Base-by-base conservation (phyloP, 352 stramenopile species). In the Stramenopiles sp. region DNA sequence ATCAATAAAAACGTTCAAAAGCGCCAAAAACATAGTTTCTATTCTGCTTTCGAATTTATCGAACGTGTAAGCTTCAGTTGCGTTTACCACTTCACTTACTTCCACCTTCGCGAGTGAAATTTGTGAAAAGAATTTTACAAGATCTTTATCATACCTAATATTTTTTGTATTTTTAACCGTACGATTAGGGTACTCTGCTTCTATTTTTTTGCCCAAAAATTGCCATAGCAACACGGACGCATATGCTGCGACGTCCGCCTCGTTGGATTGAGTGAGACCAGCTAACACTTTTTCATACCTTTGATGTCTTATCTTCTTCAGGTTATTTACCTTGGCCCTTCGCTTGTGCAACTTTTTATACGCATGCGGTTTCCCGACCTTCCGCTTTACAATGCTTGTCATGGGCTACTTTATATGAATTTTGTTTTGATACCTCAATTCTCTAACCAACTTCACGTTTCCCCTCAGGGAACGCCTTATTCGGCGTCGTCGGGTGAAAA, bases 41-140 rank as follows among this genome's bases (percentile, higher is more conserved):
- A 33, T 33, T 33, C 71, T 4, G 22, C 4, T 33, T 33, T 78
- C 71, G 14, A 78, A 78, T 33, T 78, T 78, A 78, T 78, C 71
- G 14, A 78, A 78, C 4, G 14, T 33, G 22, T 78, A 78, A 14
- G 71, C 71, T 14, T 78, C 71, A 14, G 71, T 33, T 78, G 71
- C 71, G 1, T 33, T 78, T 33, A 14, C 8, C 4, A 78, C 71
- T 33, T 78, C 71, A 14, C 8, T 14, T 33, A 14, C 71, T 78
- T 78, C 14, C 22, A 78, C 71, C 1, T 78, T 14, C 8, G 14
- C 30, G 1, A 78, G 4, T 33, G 71, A 78, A 33, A 78, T 78
- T 33, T 78, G 71, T 14, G 4, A 14, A 78, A 78, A 78, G 22
- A 78, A 78, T 78, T 78, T 78, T 78, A 78, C 71, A 14, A 78